Conservation (phyloP, 805 yeast genomes). For the Blastobotrys mokoenaii region DNA sequence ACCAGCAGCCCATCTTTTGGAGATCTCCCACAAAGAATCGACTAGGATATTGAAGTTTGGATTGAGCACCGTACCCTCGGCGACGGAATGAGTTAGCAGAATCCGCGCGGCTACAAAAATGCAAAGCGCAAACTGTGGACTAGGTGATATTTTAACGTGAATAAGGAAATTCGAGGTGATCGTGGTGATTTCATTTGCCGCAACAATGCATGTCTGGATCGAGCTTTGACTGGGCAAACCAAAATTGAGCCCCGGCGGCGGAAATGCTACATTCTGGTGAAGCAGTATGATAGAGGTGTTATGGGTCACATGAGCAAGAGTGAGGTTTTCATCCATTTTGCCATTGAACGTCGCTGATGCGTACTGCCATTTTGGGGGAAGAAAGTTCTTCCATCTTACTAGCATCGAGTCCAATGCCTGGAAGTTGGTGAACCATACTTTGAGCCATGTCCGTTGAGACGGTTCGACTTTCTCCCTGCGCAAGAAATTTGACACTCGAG, state of each 20-base stretch:
- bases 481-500: constrained; percentile 5
- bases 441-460: background rate
- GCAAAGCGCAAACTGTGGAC: constrained; percentile 1
- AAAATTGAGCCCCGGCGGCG: constrained; percentile 1
- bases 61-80: background rate
- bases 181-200: background rate
- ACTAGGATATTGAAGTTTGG: constrained; percentile 7
- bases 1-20: constrained; percentile 11
- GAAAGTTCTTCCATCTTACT: constrained; percentile 6
- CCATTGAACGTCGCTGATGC: background rate
- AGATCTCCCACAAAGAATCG: constrained; percentile 8
- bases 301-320: constrained; percentile 6
- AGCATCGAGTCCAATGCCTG: constrained; percentile 5
- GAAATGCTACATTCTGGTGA: constrained; percentile 4
- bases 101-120: background rate
- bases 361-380: constrained; percentile 7
- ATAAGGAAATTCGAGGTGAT: background rate
- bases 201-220: background rate
- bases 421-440: constrained; percentile 8
- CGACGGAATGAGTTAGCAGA: background rate
- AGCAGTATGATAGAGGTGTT: constrained; percentile 4
- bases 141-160: too few relatives aligned
- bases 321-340: constrained; percentile 1
- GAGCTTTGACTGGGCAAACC: background rate
- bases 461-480: background rate